A percentile compares a stretch with the other conserved stretches of the same genome.
phyloP scores from a whole-genome alignment of 768 basidiomycete species.

The Antrodiella citrinella region DNA sequence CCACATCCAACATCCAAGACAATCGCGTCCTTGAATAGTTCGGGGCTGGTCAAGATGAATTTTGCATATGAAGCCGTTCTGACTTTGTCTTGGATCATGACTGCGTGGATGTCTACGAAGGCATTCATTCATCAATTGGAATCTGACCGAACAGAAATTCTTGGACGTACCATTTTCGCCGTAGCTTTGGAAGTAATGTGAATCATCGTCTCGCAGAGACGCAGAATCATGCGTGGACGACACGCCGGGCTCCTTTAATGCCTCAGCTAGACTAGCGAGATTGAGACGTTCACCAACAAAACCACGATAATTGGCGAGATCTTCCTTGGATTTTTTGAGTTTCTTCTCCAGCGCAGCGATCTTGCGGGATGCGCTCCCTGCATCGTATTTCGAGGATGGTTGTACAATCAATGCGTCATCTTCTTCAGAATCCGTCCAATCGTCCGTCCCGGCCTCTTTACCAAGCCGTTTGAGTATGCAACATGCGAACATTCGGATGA shows the following conservation, averaged over 20 bases:
- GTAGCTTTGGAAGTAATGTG: slow-evolving; percentile 91
- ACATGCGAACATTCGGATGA: neutral
- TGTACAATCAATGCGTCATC: slow-evolving; percentile 35
- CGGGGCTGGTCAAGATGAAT: slow-evolving; percentile 79
- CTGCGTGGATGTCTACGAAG: slow-evolving; percentile 80
- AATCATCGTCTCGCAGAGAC: slow-evolving; percentile 71
- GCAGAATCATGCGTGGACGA: slow-evolving; percentile 17
- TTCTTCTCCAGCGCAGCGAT: slow-evolving; percentile 57
- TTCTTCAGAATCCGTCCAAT: slow-evolving; percentile 63
- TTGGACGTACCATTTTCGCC: slow-evolving; percentile 63
- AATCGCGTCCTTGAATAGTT: slow-evolving; percentile 72
- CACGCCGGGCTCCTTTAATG: slow-evolving; percentile 26
- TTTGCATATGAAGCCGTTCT: slow-evolving; percentile 89
- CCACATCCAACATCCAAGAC: slow-evolving; percentile 97
- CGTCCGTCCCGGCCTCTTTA: slow-evolving; percentile 33
- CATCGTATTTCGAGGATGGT: slow-evolving; percentile 19
- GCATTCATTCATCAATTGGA: neutral
- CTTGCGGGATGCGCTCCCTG: slow-evolving; percentile 33
- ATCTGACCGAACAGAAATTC: no score
- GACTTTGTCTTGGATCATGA: slow-evolving; percentile 95
- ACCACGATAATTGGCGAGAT: slow-evolving; percentile 52
- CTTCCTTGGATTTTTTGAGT: slow-evolving; percentile 48
- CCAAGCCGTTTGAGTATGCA: neutral
- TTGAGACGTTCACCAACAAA: slow-evolving; percentile 50
- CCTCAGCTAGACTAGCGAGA: slow-evolving; percentile 34